Base-by-base conservation (phyloP, 139 green algal species). In the Picochlorum sp. region DNA sequence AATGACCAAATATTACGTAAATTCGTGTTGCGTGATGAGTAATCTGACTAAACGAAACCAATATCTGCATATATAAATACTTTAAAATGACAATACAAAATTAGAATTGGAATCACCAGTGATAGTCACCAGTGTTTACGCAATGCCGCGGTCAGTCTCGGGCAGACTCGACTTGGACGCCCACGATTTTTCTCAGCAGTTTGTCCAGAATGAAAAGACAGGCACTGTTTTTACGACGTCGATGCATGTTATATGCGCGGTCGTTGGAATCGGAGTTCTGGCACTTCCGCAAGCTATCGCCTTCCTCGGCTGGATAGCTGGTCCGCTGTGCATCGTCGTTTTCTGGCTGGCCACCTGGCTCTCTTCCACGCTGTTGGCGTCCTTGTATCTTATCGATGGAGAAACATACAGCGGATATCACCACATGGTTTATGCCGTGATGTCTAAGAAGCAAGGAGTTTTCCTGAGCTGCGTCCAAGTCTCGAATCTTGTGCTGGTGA, bases 221-320 rank as follows among this genome's bases (percentile, higher is more conserved):
- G 10, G 45, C 12, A 53, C n/a, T 7, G 22, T 53, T 13, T 53
- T 28, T 12, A 29, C 44, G 5, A 7, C 44, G 1, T 53, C 44
- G 5, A 53, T 53, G 44, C 44, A 53, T 20, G 28, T 53, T 9
- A 32, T 53, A 14, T 53, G 39, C 22, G 54, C 54, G 1, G 35
- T 61, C 18, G 53, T 63, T 24, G 63, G 65, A 22, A 51, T 56
- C 0, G 65, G 65, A 7, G 57, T 73, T 32, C 32, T 73, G 28
- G 32, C 33, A 22, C 51, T 74, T 50, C 66, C 66, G 16, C 59
- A 57, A 51, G 32, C 30, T 18, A 33, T 74, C 3, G 36, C 59
- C 7, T 64, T 22, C 24, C 66, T 74, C 13, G 66, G 66, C 14
- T 74, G 59, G 59, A 57, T 68, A 20, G 66, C 39, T 2, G 66